These are phyloP conservation scores for Xylariaceae sp. DNA, from an alignment of 2,329 filamentous ascomycete species.

Conservation along the genomic window DNA sequence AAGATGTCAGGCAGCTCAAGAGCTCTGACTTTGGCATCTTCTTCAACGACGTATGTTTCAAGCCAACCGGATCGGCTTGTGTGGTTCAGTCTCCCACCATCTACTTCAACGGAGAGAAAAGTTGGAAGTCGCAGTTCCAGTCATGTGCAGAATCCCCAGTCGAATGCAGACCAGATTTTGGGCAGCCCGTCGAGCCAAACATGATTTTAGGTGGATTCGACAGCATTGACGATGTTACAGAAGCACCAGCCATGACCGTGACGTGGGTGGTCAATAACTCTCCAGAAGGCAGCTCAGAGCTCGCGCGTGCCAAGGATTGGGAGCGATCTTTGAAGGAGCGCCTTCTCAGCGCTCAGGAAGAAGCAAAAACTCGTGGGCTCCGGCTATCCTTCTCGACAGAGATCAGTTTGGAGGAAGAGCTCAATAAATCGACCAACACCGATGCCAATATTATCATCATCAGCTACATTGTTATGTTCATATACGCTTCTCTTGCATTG, in stretches of 20 bases:
- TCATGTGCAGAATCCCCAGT: conserved; percentile 77
- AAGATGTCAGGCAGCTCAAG: conserved; percentile 67
- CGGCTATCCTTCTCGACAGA: conserved; percentile 93
- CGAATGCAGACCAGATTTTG: conserved; percentile 80
- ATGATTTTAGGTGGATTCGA: conserved; percentile 83
- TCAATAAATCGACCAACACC: conserved; percentile 97
- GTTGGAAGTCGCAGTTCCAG: conserved; percentile 69
- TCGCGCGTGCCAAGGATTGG: conserved; percentile 81
- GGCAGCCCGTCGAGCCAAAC: conserved; percentile 80
- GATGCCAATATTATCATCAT: conserved; percentile 95
- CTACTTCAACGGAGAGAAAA: conserved; percentile 69
- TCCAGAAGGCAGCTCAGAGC: conserved; percentile 65
- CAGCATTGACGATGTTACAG: conserved; percentile 58
- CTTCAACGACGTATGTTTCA: conserved; percentile 86
- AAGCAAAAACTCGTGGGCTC: conserved; percentile 73
- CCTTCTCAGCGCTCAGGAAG: conserved; percentile 71
- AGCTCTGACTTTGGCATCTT: conserved; percentile 64
- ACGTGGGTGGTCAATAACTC: conserved; percentile 95
- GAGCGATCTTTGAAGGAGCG: conserved; percentile 73
- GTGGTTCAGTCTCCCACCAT: conserved; percentile 90
- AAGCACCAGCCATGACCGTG: conserved; percentile 76
- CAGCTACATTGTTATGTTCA: conserved; percentile 98
- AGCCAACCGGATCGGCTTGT: conserved; percentile 83
- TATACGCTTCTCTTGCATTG: conserved; percentile 90
- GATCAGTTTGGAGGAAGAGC: conserved; percentile 87